Conservation (phyloP, 148 eudicot genomes). For the Cornus florida region DNA sequence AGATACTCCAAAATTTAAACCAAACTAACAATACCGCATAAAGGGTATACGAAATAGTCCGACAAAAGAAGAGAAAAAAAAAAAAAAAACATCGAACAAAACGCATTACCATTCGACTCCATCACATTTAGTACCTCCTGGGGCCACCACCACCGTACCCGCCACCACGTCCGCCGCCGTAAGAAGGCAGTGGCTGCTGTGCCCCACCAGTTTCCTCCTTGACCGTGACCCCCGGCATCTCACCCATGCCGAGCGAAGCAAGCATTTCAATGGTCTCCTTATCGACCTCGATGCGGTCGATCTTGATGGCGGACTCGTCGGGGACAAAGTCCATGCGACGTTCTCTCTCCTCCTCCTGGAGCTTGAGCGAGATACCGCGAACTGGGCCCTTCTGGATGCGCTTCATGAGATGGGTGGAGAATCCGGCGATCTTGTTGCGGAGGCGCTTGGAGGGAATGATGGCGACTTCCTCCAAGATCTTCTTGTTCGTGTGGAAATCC, state of each 20-base stretch:
- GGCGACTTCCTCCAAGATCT: conserved; percentile 33
- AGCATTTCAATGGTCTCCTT: conserved; percentile 37
- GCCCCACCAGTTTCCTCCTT: conserved; percentile 21
- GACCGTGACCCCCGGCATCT: conserved; percentile 28
- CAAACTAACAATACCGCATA: not conserved
- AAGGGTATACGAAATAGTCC: not conserved
- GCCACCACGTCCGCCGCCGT: conserved; percentile 25
- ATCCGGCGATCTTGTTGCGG: conserved; percentile 44
- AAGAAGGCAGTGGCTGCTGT: conserved; percentile 4
- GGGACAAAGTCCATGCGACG: conserved; percentile 43
- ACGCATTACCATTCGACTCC: not conserved
- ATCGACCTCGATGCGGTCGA: conserved; percentile 32
- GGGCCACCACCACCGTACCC: conserved; percentile 13
- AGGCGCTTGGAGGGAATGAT: conserved; percentile 42
- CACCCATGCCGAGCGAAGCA: conserved; percentile 28
- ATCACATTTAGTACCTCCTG: conserved; percentile 20
- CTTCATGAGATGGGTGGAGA: conserved; percentile 38
- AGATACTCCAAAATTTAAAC: not conserved
- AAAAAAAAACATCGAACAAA: not conserved
- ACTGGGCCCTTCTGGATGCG: conserved; percentile 42
- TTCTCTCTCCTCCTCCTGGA: conserved; percentile 43
- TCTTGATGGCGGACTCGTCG: conserved; percentile 31
- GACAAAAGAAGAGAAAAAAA: too few relatives aligned
- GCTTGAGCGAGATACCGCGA: conserved; percentile 35
- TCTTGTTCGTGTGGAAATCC: conserved; percentile 46